A percentile compares a stretch with the other conserved stretches of the same genome.
Conservation (phyloP, 495 filamentous ascomycete genomes). For the Corynascus novoguineensis region DNA sequence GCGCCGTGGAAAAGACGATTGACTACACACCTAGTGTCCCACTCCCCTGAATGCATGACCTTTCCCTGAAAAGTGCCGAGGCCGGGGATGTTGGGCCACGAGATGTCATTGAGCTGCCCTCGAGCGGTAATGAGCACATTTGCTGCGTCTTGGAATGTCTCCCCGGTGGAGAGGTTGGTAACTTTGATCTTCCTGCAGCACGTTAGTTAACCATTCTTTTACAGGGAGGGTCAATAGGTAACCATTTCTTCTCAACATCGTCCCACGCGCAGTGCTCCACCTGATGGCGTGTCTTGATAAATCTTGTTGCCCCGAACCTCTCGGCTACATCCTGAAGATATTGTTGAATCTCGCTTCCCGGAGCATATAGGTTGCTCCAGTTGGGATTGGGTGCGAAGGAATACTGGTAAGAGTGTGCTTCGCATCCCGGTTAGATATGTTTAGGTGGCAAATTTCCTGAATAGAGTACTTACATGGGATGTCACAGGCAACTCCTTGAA, state of each 20-base stretch:
- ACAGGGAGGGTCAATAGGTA: background rate
- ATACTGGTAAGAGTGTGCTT: slow-evolving; percentile 56
- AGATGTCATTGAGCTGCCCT: slow-evolving; percentile 57
- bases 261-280: slow-evolving; percentile 50
- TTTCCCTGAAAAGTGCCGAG: slow-evolving; percentile 51
- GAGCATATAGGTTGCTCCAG: slow-evolving; percentile 61
- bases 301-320: slow-evolving; percentile 51
- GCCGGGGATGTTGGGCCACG: slow-evolving; percentile 54
- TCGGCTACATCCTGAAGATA: slow-evolving; percentile 56
- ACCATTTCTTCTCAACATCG: slow-evolving; percentile 52
- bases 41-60: slow-evolving; percentile 50
- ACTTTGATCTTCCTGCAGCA: slow-evolving; percentile 26
- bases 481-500: slow-evolving; percentile 39
- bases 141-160: slow-evolving; percentile 35
- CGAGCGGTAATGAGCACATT: slow-evolving; percentile 61
- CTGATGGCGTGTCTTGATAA: slow-evolving; percentile 38
- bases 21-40: slow-evolving; percentile 36
- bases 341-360: slow-evolving; percentile 56
- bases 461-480: slow-evolving; percentile 31
- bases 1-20: background rate
- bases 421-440: background rate
- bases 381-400: slow-evolving; percentile 60
- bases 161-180: slow-evolving; percentile 30
- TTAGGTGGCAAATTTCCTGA: background rate
- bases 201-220: background rate